phyloP scores from a whole-genome alignment of 805 yeast genomes.

The Hanseniaspora singularis region DNA sequence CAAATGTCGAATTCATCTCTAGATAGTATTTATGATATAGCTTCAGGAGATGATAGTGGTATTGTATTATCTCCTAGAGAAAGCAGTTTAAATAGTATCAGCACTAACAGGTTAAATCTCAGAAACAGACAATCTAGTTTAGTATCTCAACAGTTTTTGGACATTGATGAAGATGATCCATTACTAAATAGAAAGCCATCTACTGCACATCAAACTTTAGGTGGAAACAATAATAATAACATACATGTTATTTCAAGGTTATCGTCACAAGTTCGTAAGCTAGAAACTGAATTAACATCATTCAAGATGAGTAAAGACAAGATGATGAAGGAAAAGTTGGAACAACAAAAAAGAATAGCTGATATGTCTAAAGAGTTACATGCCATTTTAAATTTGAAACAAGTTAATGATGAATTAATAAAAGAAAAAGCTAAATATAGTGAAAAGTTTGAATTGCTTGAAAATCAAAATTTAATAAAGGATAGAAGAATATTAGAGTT shows the following conservation, averaged over 20 bases:
- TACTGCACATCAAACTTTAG: background rate
- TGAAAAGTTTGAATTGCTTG: slow-evolving; percentile 40
- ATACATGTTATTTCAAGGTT: slow-evolving; percentile 60
- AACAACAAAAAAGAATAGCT: slow-evolving; percentile 56
- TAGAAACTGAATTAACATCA: slow-evolving; percentile 65
- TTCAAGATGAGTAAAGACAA: slow-evolving; percentile 50
- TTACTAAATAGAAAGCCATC: slow-evolving; percentile 5
- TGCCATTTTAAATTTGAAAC: slow-evolving; percentile 29
- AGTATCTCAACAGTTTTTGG: slow-evolving; percentile 3
- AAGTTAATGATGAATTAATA: slow-evolving; percentile 28
- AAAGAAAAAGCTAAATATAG: slow-evolving; percentile 31
- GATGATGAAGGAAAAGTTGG: slow-evolving; percentile 46
- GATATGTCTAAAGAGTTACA: slow-evolving; percentile 46
- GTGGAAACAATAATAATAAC: slow-evolving; percentile 16
- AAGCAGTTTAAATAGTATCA: background rate
- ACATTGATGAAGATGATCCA: slow-evolving; percentile 13
- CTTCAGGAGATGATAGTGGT: background rate
- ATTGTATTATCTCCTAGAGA: background rate
- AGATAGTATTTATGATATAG: slow-evolving; percentile 6
- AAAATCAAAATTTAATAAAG: slow-evolving; percentile 73
- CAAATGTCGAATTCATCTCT: background rate
- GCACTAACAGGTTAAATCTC: background rate
- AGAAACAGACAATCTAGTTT: slow-evolving; percentile 11
- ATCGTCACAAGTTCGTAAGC: slow-evolving; percentile 61
- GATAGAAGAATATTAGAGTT: slow-evolving; percentile 76